Conservation (phyloP, 192 early-diverging fungal genomes). For the Radiomyces spectabilis region DNA sequence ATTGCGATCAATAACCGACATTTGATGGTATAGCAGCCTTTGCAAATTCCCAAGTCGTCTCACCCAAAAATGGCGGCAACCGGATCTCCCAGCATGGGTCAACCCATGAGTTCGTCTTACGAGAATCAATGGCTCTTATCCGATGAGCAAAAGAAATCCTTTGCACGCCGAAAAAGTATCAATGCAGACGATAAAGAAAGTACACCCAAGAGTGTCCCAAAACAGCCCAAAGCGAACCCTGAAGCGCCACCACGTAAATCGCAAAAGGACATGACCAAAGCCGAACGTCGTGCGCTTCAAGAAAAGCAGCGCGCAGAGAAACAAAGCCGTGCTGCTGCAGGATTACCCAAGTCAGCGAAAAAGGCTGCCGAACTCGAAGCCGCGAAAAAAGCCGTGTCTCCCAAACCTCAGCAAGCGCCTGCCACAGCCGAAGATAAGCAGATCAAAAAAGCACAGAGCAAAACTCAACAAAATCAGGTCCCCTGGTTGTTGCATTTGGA, state of each 20-base stretch:
- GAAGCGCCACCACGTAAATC: slow-evolving; percentile 16
- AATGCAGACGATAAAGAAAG: neutral
- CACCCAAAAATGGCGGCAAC: neutral
- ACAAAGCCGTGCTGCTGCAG: slow-evolving; percentile 35
- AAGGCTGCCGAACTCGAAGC: slow-evolving; percentile 25
- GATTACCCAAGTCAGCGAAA: slow-evolving; percentile 27
- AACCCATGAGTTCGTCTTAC: slow-evolving; percentile 44
- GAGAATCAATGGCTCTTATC: slow-evolving; percentile 32
- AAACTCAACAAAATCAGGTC: slow-evolving; percentile 44
- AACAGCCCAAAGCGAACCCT: neutral
- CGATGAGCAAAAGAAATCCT: slow-evolving; percentile 7
- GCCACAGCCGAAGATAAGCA: slow-evolving; percentile 26
- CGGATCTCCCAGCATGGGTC: slow-evolving; percentile 34
- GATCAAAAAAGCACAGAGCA: slow-evolving; percentile 17
- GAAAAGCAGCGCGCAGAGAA: slow-evolving; percentile 82
- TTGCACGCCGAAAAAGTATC: slow-evolving; percentile 5
- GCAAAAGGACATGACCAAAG: slow-evolving; percentile 77
- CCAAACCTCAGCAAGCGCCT: slow-evolving; percentile 21
- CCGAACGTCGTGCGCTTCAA: slow-evolving; percentile 81
- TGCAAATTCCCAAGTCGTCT: neutral
- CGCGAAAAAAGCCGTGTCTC: slow-evolving; percentile 8
- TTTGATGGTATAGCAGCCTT: neutral
- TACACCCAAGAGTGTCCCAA: neutral
- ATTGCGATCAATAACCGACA: too few species aligned
- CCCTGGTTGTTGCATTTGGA: slow-evolving; percentile 74